Percentiles rank a stretch among this genome's conserved stretches.
phyloP scores from a whole-genome alignment of 2,329 filamentous ascomycete genomes.

The Xylariaceae sp. region DNA sequence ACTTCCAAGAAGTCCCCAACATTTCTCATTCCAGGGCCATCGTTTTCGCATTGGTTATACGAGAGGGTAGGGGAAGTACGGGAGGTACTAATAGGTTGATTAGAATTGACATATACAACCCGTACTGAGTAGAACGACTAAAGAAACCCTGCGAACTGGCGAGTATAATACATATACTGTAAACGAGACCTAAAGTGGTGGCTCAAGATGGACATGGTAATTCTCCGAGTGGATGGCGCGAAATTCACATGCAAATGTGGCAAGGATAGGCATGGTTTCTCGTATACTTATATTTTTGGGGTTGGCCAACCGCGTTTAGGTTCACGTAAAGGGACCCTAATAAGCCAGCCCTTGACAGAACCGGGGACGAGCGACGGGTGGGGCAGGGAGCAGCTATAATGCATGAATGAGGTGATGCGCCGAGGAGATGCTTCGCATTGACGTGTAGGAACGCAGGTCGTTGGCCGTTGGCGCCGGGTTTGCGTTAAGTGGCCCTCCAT shows the following conservation, averaged over 20 bases:
- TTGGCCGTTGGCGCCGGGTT: slow-evolving; percentile 6
- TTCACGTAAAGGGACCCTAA: not conserved
- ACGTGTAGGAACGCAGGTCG: slow-evolving; percentile 4
- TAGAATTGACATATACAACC: not conserved
- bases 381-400: slow-evolving; percentile 7
- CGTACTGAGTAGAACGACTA: not conserved
- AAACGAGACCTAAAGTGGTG: not conserved
- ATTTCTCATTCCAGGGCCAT: not conserved
- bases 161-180: not conserved
- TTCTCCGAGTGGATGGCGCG: not conserved
- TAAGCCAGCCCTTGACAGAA: slow-evolving; percentile 5
- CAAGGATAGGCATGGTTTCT: slow-evolving; percentile 1
- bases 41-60: not conserved
- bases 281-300: not conserved
- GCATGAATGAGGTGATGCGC: slow-evolving; percentile 11
- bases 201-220: not conserved
- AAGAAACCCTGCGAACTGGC: not conserved
- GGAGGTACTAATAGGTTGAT: not conserved
- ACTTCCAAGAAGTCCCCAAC: not conserved
- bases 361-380: slow-evolving; percentile 4
- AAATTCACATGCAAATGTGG: slow-evolving; percentile 7
- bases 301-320: not conserved
- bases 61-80: no score
- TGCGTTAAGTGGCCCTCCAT: slow-evolving; percentile 12
- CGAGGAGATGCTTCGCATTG: slow-evolving; percentile 10